These are phyloP conservation scores for Neocatenulostroma microsporum DNA, from an alignment of 2,329 filamentous ascomycete genomes.

Conservation along the genomic window DNA sequence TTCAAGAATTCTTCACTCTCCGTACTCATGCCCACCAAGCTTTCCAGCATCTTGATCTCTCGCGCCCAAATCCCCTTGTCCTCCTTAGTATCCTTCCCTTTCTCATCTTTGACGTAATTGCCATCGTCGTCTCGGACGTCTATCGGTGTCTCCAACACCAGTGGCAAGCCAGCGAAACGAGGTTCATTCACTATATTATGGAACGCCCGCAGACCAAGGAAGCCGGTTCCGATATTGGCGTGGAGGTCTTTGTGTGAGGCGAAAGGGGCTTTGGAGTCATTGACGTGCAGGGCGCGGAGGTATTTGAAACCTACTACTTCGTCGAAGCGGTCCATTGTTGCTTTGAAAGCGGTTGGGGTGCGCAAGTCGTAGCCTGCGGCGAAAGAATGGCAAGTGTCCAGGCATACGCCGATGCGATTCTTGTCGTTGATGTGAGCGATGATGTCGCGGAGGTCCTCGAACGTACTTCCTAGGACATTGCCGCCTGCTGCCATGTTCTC, in stretches of 20 bases:
- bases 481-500: slow-evolving; percentile 94
- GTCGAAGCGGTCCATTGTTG: slow-evolving; percentile 70
- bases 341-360: slow-evolving; percentile 61
- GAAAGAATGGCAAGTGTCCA: slow-evolving; percentile 96
- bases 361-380: slow-evolving; percentile 88
- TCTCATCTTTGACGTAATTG: slow-evolving; percentile 39
- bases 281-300: slow-evolving; percentile 79
- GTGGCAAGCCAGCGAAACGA: slow-evolving; percentile 68
- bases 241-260: slow-evolving; percentile 78
- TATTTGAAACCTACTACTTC: slow-evolving; percentile 68
- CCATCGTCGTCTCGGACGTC: slow-evolving; percentile 60
- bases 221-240: slow-evolving; percentile 93
- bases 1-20: slow-evolving; percentile 64
- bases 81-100: too few species aligned
- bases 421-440: slow-evolving; percentile 76
- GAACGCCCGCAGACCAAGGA: slow-evolving; percentile 82
- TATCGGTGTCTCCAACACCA: slow-evolving; percentile 95
- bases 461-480: slow-evolving; percentile 76
- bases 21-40: slow-evolving; percentile 73
- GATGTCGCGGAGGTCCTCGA: slow-evolving; percentile 79
- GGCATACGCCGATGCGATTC: slow-evolving; percentile 77
- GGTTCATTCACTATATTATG: slow-evolving; percentile 82
- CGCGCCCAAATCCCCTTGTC: slow-evolving; percentile 81
- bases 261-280: slow-evolving; percentile 90
- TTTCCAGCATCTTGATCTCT: slow-evolving; percentile 92